Evolutionary conservation across 208 protist genomes (phyloP).

Genomic region (Crithidia brevicula): DNA sequence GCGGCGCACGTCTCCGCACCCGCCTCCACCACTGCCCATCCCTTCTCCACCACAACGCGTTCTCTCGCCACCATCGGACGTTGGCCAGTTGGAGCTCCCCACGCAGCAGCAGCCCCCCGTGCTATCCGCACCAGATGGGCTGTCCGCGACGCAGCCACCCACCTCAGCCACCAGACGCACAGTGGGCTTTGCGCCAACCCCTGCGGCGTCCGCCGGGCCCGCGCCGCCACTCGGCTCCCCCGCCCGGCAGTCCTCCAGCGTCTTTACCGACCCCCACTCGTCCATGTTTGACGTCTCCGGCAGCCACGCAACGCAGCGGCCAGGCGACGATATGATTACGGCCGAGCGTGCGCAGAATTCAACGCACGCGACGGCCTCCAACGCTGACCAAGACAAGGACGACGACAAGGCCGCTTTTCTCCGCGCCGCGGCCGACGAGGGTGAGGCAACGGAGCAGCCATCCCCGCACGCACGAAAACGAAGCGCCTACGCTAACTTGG

Average conservation of each 20-base stretch:
- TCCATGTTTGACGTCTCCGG: neutral
- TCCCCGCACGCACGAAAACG: constrained; percentile 3
- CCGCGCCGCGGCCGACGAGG: neutral
- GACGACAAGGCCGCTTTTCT: no score
- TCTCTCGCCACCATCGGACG: neutral
- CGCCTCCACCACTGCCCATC: neutral
- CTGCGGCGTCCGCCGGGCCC: neutral
- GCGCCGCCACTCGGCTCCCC: neutral
- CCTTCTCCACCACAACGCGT: neutral
- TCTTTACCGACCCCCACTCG: neutral
- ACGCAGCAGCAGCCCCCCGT: neutral
- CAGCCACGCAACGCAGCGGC: constrained; percentile 1
- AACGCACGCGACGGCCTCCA: no score
- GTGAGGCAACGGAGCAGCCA: neutral
- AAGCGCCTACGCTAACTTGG: constrained; percentile 5
- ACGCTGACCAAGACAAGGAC: neutral
- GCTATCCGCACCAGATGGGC: neutral
- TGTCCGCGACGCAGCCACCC: neutral
- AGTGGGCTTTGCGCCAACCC: neutral
- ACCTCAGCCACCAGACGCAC: neutral
- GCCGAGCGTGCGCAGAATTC: no score
- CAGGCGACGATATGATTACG: neutral
- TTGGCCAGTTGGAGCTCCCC: neutral
- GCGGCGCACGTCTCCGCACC: neutral
- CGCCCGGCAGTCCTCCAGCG: neutral